Percentiles rank a stretch among this genome's conserved stretches.
These are phyloP conservation scores for Tetradesmus lagerheimii DNA, from an alignment of 139 green algal species.

Conservation along the genomic window DNA sequence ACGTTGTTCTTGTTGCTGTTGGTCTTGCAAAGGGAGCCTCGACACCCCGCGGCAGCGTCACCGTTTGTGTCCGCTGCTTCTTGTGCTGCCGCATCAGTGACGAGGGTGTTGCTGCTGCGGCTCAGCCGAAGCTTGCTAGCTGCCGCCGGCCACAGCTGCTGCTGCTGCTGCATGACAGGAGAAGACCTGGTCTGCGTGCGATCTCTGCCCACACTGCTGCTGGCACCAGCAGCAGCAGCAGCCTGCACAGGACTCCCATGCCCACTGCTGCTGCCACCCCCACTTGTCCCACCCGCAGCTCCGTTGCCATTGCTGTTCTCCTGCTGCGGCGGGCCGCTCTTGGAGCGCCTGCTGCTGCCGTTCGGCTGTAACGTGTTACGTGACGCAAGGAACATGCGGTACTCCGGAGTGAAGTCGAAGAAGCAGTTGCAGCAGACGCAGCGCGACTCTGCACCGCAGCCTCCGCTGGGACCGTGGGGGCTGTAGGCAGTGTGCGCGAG, in stretches of 20 bases:
- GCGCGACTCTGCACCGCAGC: conserved; percentile 69
- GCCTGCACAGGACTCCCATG: neutral
- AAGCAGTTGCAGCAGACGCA: conserved; percentile 81
- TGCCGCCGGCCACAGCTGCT: neutral
- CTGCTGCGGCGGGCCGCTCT: conserved; percentile 4
- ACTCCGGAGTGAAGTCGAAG: conserved; percentile 52
- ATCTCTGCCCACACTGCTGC: neutral
- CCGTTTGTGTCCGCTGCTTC: neutral
- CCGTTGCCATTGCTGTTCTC: neutral
- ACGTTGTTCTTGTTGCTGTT: neutral
- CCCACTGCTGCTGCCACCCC: neutral
- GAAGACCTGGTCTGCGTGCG: neutral
- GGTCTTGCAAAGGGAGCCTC: too few species aligned
- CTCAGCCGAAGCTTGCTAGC: neutral
- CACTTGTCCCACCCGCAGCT: too few species aligned
- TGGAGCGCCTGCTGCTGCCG: neutral
- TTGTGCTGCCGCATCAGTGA: neutral
- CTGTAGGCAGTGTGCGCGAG: conserved; percentile 72
- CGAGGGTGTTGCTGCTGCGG: neutral
- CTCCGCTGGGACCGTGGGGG: conserved; percentile 65
- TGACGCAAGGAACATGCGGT: conserved; percentile 44
- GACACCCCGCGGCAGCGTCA: neutral
- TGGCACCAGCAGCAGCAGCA: neutral
- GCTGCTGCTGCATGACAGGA: neutral
- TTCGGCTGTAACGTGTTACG: conserved; percentile 52